Evolutionary conservation across 495 filamentous ascomycete species (phyloP).

Genomic region (Neurospora sp.): DNA sequence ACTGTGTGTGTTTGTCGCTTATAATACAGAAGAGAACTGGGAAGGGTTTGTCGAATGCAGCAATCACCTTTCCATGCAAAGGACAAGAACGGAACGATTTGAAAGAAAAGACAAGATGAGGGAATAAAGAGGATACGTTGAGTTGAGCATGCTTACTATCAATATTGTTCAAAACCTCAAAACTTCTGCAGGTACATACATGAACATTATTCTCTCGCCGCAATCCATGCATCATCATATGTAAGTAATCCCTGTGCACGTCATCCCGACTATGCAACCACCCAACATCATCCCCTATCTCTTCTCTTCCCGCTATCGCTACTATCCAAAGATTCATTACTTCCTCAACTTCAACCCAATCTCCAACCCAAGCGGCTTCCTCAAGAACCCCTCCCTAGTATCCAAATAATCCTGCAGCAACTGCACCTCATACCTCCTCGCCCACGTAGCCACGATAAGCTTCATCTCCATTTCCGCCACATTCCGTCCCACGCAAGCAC

Average conservation of each 20-base stretch:
- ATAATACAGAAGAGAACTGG: too few relatives aligned
- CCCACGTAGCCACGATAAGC: conserved; percentile 69
- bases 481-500: conserved; percentile 75
- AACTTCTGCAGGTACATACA: background rate
- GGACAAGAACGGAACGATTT: background rate
- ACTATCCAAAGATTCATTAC: background rate
- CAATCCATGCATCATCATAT: background rate
- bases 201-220: background rate
- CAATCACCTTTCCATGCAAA: background rate
- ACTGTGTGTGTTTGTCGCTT: too few relatives aligned
- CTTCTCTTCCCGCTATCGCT: background rate
- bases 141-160: background rate
- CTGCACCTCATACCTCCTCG: conserved; percentile 64
- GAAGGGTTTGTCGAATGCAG: background rate
- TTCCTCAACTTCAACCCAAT: conserved; percentile 48
- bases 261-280: background rate
- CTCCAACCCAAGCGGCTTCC: conserved; percentile 70
- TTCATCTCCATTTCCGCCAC: conserved; percentile 92
- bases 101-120: background rate
- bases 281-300: background rate
- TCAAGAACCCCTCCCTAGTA: conserved; percentile 79
- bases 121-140: background rate
- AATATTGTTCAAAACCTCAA: background rate
- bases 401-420: conserved; percentile 62
- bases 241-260: background rate